These are phyloP conservation scores for Xylaria digitata DNA, from an alignment of 2,329 filamentous ascomycete genomes.

Conservation along the genomic window DNA sequence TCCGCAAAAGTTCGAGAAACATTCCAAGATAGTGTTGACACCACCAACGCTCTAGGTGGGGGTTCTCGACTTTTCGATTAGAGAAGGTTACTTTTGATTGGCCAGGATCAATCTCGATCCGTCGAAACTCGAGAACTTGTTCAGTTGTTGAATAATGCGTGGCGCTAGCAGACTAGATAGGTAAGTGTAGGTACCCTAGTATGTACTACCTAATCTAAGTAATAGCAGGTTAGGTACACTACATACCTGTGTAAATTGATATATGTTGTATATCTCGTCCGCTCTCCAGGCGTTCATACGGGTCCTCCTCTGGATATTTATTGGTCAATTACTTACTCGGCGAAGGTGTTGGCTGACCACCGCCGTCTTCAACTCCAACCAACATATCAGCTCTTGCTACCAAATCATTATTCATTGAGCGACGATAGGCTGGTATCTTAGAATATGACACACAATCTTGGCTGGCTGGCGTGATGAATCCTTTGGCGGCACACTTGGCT, in stretches of 20 bases:
- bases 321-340: conserved; percentile 9
- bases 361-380: conserved; percentile 10
- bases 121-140: neutral
- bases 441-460: neutral
- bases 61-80: conserved; percentile 31
- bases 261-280: neutral
- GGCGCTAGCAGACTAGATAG: neutral
- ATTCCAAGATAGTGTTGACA: conserved; percentile 15
- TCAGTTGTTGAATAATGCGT: conserved; percentile 16
- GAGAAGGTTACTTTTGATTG: conserved; percentile 31
- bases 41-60: conserved; percentile 26
- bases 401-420: conserved; percentile 1
- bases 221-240: no score
- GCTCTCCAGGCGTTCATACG: neutral
- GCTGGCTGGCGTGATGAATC: neutral
- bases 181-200: no score
- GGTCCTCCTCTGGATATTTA: conserved; percentile 13
- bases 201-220: no score
- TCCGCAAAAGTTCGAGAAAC: conserved; percentile 26
- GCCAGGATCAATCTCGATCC: neutral
- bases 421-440: neutral
- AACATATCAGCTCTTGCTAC: conserved; percentile 1
- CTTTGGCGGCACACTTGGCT: conserved; percentile 12
- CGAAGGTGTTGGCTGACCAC: neutral
- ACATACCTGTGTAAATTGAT: neutral